Evolutionary conservation across 805 yeast genomes (phyloP), one percentile per base, ranked within the genome.

Genomic region (Cyberlindnera misumaiensis): DNA sequence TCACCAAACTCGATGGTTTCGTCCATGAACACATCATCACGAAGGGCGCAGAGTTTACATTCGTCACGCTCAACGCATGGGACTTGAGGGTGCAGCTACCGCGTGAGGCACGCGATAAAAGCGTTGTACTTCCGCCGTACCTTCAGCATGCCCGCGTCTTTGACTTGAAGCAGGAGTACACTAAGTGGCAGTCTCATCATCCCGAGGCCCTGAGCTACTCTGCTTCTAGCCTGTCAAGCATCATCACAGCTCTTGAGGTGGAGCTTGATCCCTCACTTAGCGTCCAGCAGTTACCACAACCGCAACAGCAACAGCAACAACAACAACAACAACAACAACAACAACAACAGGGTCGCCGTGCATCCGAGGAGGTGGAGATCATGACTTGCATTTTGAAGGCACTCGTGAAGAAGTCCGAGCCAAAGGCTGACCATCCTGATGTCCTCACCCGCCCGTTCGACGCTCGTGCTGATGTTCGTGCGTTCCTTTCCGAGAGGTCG

Each of bases 61-160:
- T 87, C 48, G 79, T 87, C 35, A 71, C 87, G 1, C 65, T 76
- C 44, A 76, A 77, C 52, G 68, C 81, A 10, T 78, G 82, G 80
- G 80, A 80, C 51, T 63, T 88, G 34, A 70, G 88, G 43, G 89
- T 89, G 34, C 82, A 80, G 52, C 62, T 89, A 27, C 82, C 83
- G 11, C 70, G 94, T 34, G 95, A 87, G 56, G 85, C 95, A 7
- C 68, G 86, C 30, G 95, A 85, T 54, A 77, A 82, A 55, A 72
- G 75, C 10, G 78, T 83, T 41, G 72, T 68, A 4, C 67, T 88
- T 40, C 96, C 96, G 0, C 67, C 73, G 4, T 85, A 81, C 55
- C 62, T 89, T 42, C 85, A 80, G 56, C 80, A 80, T 47, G 83
- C 96, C 3, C 68, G 79, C 32, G 71, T 82, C 17, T 87, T 85